These are phyloP conservation scores for Cercospora sojina DNA, from an alignment of 2,329 filamentous ascomycete species.

Conservation along the genomic window DNA sequence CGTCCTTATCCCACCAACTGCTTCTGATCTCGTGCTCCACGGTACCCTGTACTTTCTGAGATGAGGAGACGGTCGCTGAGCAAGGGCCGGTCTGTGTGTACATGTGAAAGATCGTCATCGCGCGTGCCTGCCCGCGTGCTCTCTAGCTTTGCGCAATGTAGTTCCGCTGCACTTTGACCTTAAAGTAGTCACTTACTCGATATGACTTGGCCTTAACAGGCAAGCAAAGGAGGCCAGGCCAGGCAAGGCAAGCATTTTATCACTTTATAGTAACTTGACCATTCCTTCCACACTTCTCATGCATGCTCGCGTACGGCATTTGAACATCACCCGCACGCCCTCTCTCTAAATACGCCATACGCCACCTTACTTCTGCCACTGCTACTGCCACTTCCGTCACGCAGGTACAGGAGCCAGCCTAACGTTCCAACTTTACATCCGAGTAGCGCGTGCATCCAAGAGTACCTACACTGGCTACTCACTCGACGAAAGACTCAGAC, in stretches of 20 bases:
- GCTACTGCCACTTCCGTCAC: slow-evolving; percentile 5
- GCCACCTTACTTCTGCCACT: neutral
- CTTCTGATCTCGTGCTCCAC: neutral
- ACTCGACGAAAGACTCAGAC: neutral
- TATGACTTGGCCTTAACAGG: neutral
- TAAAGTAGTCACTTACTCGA: neutral
- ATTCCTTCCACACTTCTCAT: neutral
- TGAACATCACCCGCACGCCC: neutral
- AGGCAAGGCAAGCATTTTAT: neutral
- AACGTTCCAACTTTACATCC: neutral
- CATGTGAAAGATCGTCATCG: neutral
- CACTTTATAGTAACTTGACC: neutral
- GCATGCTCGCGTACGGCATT: neutral
- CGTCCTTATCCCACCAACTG: neutral
- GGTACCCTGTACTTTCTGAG: neutral
- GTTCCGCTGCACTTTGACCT: neutral
- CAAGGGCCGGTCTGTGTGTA: neutral
- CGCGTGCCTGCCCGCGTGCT: neutral
- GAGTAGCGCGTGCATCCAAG: neutral
- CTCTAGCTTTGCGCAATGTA: neutral
- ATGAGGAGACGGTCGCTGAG: neutral
- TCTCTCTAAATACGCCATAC: neutral
- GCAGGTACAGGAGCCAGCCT: neutral
- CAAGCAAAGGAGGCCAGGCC: neutral
- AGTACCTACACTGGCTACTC: neutral